These are phyloP conservation scores for Flaveria linearis DNA, from an alignment of 129 eudicot genomes.

Conservation along the genomic window DNA sequence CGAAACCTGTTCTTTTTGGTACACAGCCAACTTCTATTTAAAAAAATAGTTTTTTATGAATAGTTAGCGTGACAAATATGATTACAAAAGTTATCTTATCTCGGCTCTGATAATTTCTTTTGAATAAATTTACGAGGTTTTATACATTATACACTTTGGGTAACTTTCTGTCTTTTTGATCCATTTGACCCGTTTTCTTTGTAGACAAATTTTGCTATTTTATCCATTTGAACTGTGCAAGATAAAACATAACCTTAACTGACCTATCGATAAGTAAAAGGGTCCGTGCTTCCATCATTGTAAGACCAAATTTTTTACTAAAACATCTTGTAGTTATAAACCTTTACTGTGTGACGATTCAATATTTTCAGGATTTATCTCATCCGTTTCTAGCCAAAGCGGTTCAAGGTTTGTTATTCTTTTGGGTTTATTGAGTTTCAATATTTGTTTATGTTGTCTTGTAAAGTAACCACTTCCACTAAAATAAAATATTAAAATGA, in stretches of 20 bases:
- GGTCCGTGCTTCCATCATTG: constrained; percentile 1
- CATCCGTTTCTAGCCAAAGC: constrained; percentile 77
- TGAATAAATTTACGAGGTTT: not conserved
- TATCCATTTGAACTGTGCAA: not conserved
- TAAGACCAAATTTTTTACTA: not conserved
- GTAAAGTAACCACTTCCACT: constrained; percentile 22
- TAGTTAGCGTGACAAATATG: not conserved
- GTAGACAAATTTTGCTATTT: not conserved
- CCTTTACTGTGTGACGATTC: constrained; percentile 13
- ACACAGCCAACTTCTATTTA: not conserved
- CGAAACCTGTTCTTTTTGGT: not conserved
- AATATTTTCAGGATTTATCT: constrained; percentile 64
- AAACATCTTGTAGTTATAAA: not conserved
- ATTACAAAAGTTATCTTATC: not conserved
- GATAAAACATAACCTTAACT: not conserved
- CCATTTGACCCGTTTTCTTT: not conserved
- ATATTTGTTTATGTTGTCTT: not conserved
- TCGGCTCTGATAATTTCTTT: not conserved
- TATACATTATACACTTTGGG: not conserved
- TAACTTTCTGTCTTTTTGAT: not conserved
- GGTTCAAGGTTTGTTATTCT: constrained; percentile 58
- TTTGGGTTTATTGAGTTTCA: constrained; percentile 17
- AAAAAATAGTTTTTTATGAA: not conserved
- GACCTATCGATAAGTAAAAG: not conserved
- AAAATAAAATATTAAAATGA: not conserved